These are phyloP conservation scores for Citrus hindsii DNA, from an alignment of 345 rosid genomes.

Conservation along the genomic window DNA sequence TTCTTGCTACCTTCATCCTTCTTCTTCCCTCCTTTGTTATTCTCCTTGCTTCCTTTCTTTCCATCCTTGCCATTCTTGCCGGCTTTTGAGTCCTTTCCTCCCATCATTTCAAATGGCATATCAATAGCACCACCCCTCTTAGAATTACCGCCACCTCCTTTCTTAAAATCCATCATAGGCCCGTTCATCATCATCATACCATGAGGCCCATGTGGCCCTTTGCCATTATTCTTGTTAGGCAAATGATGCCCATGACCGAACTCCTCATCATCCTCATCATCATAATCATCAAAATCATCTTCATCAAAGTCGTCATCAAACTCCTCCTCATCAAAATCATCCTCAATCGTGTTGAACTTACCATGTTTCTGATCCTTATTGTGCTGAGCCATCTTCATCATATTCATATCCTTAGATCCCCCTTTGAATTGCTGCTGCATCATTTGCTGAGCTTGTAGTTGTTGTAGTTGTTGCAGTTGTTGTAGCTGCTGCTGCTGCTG, in stretches of 20 bases:
- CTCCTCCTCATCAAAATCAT: constrained; percentile 38
- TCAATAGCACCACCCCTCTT: constrained; percentile 51
- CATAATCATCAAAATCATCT: constrained; percentile 34
- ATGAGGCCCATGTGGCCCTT: constrained; percentile 23
- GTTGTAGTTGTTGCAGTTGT: constrained; percentile 37
- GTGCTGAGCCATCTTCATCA: constrained; percentile 23
- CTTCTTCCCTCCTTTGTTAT: constrained; percentile 13
- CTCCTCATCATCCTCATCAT: constrained; percentile 43
- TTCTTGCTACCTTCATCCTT: constrained; percentile 23
- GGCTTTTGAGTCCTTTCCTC: constrained; percentile 18
- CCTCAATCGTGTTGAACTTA: constrained; percentile 54
- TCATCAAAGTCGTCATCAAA: constrained; percentile 28
- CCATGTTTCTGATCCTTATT: constrained; percentile 67
- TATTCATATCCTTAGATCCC: constrained; percentile 38
- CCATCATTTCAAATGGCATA: constrained; percentile 52
- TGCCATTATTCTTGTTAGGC: constrained; percentile 36
- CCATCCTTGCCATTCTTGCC: constrained; percentile 26
- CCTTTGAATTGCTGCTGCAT: constrained; percentile 55
- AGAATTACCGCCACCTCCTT: constrained; percentile 29
- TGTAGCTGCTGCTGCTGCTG: constrained; percentile 37
- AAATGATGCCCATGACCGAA: constrained; percentile 47
- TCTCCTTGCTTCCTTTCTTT: constrained; percentile 24
- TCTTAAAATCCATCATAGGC: constrained; percentile 17
- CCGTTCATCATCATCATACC: constrained; percentile 52
- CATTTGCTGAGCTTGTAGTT: neutral